These are phyloP conservation scores for Pseudotulostoma volvatum DNA, from an alignment of 495 filamentous ascomycete species.

Conservation along the genomic window DNA sequence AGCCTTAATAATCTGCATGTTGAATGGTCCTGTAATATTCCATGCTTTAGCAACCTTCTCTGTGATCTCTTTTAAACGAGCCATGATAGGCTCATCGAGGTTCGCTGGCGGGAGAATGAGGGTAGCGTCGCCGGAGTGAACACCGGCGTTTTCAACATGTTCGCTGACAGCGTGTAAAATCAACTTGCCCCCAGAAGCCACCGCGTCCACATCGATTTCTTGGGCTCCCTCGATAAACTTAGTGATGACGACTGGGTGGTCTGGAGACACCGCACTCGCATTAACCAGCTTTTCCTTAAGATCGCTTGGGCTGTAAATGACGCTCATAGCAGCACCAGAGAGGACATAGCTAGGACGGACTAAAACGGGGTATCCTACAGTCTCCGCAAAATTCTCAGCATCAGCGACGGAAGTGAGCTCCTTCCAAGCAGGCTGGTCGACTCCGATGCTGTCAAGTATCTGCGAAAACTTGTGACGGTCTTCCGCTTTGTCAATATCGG, in stretches of 20 bases:
- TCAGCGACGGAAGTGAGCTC: conserved; percentile 83
- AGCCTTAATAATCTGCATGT: conserved; percentile 99
- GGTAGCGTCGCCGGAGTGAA: conserved; percentile 91
- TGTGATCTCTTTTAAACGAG: conserved; percentile 83
- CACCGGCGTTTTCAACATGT: conserved; percentile 91
- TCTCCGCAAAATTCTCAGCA: conserved; percentile 66
- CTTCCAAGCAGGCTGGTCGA: conserved; percentile 97
- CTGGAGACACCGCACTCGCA: conserved; percentile 78
- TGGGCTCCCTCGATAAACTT: conserved; percentile 96
- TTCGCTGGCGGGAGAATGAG: conserved; percentile 74
- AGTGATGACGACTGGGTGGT: conserved; percentile 95
- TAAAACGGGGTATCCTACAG: conserved; percentile 80
- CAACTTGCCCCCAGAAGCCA: conserved; percentile 71
- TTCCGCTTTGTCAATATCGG: conserved; percentile 93
- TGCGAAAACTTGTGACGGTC: conserved; percentile 96
- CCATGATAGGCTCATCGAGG: conserved; percentile 59
- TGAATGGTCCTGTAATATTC: conserved; percentile 95
- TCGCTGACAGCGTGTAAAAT: conserved; percentile 89
- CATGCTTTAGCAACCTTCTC: conserved; percentile 93
- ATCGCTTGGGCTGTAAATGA: conserved; percentile 76
- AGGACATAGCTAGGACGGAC: conserved; percentile 92
- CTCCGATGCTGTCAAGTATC: conserved; percentile 88
- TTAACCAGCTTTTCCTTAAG: conserved; percentile 77
- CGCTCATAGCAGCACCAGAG: conserved; percentile 95
- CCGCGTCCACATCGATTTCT: conserved; percentile 95